Base-by-base conservation (phyloP, 2,329 filamentous ascomycete genomes). In the Fusarium oligoseptatum region DNA sequence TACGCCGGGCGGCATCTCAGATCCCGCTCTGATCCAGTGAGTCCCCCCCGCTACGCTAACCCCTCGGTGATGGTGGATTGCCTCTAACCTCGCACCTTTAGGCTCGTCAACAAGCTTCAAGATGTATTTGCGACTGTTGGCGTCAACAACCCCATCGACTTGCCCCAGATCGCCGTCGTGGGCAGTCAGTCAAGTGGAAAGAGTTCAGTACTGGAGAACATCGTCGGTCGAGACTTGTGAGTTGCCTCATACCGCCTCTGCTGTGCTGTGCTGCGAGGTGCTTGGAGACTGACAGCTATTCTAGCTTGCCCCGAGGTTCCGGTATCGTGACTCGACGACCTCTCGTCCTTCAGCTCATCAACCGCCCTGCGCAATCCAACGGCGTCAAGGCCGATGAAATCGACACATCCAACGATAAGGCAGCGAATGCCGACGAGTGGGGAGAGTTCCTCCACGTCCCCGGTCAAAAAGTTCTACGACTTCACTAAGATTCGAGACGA, bases 91-190 rank as follows among this genome's bases (percentile, higher is more conserved):
- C 24, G 61, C 64, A 37, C 70, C 41, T 70, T 64, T 79, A 92
- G 91, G 81, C 93, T 98, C 79, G 97, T 99, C 83, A 99, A 99
- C 89, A 98, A 97, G 88, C 92, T 99, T 57, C 97, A 99, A 84
- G 97, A 99, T 94, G 97, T 99, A 79, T 99, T 99, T 83, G 93
- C 96, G 73, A 98, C 97, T 48, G 97, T 99, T 79, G 97, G 97
- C 79, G 97, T 98, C 81, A 97, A 98, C 90, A 99, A 99, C 86
- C 97, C 97, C 73, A 99, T 99, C 88, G 97, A 99, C 87, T 87
- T 99, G 75, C 97, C 97, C 65, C 97, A 99, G 88, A 99, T 99
- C 83, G 96, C 93, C 78, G 97, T 99, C 78, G 97, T 99, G 67
- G 97, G 97, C 81, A 98, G 95, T 85, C 97, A 99, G 87, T 99